Percentiles rank a stretch among this genome's conserved stretches.
Evolutionary conservation across 768 basidiomycete genomes (phyloP).

Genomic region (Leccinum pellstonianum): DNA sequence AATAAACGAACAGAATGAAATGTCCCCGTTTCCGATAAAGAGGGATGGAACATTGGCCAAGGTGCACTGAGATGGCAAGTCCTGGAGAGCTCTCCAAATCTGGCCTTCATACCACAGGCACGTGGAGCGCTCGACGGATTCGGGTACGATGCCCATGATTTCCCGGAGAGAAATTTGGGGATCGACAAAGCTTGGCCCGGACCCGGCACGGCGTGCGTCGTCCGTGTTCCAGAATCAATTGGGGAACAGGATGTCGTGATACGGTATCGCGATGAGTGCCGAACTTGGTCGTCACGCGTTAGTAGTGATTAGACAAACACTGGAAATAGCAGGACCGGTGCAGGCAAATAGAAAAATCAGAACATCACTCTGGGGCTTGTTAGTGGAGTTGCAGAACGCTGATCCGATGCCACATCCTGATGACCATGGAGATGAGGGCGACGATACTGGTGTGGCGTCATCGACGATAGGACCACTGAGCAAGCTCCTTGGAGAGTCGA

Average conservation of each 20-base stretch:
- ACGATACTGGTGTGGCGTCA: background rate
- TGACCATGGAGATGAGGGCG: background rate
- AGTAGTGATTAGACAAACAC: background rate
- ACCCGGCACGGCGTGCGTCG: background rate
- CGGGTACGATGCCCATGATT: background rate
- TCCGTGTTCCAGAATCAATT: background rate
- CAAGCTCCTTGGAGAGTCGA: background rate
- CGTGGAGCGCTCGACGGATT: background rate
- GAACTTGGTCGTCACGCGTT: background rate
- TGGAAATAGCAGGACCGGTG: background rate
- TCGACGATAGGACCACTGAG: background rate
- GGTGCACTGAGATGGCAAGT: conserved; percentile 5
- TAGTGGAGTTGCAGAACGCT: background rate
- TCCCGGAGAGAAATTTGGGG: background rate
- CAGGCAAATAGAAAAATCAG: background rate
- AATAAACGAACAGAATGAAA: background rate
- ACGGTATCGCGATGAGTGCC: background rate
- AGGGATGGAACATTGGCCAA: background rate
- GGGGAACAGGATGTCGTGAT: background rate
- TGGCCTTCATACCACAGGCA: background rate
- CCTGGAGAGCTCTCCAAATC: background rate
- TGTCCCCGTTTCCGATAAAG: background rate
- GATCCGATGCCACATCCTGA: background rate
- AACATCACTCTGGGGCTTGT: background rate
- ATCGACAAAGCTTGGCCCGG: background rate